Evolutionary conservation across 106 monocot species (phyloP).

Genomic region (Xerophyta viscosa): DNA sequence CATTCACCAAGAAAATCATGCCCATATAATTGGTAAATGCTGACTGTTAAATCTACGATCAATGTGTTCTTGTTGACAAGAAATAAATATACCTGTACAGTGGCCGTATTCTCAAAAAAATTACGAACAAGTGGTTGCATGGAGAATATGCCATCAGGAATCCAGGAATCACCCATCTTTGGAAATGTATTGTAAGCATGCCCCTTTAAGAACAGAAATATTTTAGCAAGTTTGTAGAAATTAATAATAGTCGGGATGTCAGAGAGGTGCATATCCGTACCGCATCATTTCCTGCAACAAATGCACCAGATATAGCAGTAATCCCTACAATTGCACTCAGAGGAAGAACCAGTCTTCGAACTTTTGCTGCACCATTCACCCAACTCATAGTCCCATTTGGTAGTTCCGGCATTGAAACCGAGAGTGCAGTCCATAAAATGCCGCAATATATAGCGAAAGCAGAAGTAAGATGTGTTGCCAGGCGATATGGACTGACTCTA

Average conservation of each 20-base stretch:
- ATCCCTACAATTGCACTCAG: conserved; percentile 72
- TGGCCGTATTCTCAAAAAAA: conserved; percentile 96
- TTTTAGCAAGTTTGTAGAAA: too few species aligned
- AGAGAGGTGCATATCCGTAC: conserved; percentile 22
- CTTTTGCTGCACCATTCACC: conserved; percentile 73
- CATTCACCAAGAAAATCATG: too few species aligned
- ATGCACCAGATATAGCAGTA: conserved; percentile 92
- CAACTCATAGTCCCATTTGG: conserved; percentile 60
- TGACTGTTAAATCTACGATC: too few species aligned
- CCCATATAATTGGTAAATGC: too few species aligned
- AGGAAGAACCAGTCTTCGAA: conserved; percentile 62
- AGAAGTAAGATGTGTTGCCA: conserved; percentile 92
- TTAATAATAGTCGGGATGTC: background rate
- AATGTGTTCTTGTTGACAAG: background rate
- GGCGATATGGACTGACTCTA: conserved; percentile 92
- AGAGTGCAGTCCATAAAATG: conserved; percentile 89
- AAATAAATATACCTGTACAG: conserved; percentile 62
- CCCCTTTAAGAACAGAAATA: conserved; percentile 31
- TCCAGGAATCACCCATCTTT: conserved; percentile 97
- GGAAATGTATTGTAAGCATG: conserved; percentile 99
- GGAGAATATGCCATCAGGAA: conserved; percentile 78
- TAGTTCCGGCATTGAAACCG: conserved; percentile 94
- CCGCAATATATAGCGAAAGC: conserved; percentile 95
- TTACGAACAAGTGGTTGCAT: conserved; percentile 81
- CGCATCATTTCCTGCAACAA: conserved; percentile 99